Evolutionary conservation across 805 yeast species (phyloP), one percentile per base, ranked within the genome.

Genomic region (Hanseniaspora vineae): DNA sequence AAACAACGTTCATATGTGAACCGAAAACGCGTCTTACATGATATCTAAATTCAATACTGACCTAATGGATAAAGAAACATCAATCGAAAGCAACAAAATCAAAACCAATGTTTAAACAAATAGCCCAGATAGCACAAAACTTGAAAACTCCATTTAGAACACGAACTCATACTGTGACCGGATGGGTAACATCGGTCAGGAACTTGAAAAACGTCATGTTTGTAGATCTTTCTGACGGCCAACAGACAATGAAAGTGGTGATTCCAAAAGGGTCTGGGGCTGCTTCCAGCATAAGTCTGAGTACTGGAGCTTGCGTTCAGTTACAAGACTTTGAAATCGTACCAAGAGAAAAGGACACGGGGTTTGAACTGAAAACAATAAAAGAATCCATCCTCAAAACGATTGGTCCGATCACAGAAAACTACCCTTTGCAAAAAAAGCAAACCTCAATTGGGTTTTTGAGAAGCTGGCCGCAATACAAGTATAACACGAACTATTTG

Each of bases 361-460:
- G 2, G 0, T 71, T 63, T 51, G 90, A 82, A 59, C 56, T 82
- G 29, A 68, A 66, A 52, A 2, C 43, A 13, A 33, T 33, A 13
- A 20, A 39, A 15, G 23, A 44, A 11, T 44, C 44, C 31, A 35
- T 15, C 12, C 9, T 47, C 3, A 46, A 47, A 42, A 42, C 44
- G 6, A 47, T 2, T 50, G 62, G 13, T 58, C 86, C 1, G 0
- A 65, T 68, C 32, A 81, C 84, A 0, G 70, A 74, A 0, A 62
- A 68, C 35, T 92, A 82, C 60, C 96, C 97, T 0, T 66, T 92
- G 44, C 96, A 88, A 56, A 89, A 88, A 59, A 88, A 88, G 60
- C 67, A 67, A 29, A 90, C 81, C 51, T 65, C 85, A 1, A 60
- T 76, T 14, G 83, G 79, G 52, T 81, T 70, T 55, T 65, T 92